Evolutionary conservation across 306 rosid genomes (phyloP).

Genomic region (Cucurbita pepo): DNA sequence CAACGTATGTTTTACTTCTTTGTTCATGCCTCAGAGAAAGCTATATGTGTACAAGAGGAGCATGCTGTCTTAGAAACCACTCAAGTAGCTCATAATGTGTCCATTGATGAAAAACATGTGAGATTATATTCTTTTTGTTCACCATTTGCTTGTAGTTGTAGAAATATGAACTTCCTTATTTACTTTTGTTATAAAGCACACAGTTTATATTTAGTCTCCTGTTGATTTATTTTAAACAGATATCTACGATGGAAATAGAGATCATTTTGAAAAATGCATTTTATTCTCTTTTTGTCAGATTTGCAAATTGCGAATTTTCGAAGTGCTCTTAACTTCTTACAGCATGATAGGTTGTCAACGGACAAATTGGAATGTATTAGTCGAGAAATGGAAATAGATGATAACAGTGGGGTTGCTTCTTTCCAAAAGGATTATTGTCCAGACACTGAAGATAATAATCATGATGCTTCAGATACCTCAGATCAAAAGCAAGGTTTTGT

Average conservation of each 20-base stretch:
- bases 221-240: neutral
- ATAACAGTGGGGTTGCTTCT: slow-evolving; percentile 12
- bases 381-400: slow-evolving; percentile 20
- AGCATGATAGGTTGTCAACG: slow-evolving; percentile 43
- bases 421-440: slow-evolving; percentile 15
- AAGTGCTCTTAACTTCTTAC: slow-evolving; percentile 44
- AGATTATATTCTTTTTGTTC: slow-evolving; percentile 13
- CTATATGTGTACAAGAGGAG: slow-evolving; percentile 13
- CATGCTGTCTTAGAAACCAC: slow-evolving; percentile 12
- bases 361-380: slow-evolving; percentile 15
- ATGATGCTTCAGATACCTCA: slow-evolving; percentile 39
- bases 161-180: neutral
- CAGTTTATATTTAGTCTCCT: neutral
- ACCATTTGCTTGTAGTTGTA: neutral
- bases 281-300: neutral
- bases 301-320: slow-evolving; percentile 10
- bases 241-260: neutral
- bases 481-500: slow-evolving; percentile 34
- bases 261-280: neutral
- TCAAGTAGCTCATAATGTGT: slow-evolving; percentile 17
- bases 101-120: slow-evolving; percentile 30
- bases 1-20: slow-evolving; percentile 9
- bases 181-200: neutral
- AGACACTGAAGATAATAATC: slow-evolving; percentile 18
- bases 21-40: slow-evolving; percentile 15